Evolutionary conservation across 1,139 yeast species (phyloP).

Genomic region (Candida glucosophila): DNA sequence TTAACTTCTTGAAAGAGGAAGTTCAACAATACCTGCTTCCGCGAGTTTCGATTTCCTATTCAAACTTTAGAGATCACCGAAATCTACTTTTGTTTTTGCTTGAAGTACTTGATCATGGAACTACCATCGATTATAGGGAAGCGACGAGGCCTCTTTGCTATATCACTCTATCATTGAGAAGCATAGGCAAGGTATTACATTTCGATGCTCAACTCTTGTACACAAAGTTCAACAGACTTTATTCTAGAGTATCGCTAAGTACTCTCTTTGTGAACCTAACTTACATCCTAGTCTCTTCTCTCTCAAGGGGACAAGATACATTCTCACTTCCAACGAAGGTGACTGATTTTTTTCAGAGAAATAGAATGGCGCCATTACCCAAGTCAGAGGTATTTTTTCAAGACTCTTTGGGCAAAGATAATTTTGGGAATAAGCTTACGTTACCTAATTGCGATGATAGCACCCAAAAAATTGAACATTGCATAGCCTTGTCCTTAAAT

Average conservation of each 20-base stretch:
- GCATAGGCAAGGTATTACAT: constrained; percentile 1
- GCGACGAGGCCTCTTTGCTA: constrained; percentile 4
- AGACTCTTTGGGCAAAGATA: no score
- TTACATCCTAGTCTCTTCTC: no score
- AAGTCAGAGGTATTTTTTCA: constrained; percentile 13
- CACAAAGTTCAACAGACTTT: constrained; percentile 13
- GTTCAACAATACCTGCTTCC: no score
- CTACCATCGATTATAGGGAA: constrained; percentile 6
- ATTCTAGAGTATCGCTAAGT: constrained; percentile 17
- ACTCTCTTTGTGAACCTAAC: constrained; percentile 11
- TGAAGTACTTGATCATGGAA: constrained; percentile 20
- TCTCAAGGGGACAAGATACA: no score
- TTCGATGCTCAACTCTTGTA: constrained; percentile 11
- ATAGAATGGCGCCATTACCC: constrained; percentile 22
- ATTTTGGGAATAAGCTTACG: no score
- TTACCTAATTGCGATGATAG: no score
- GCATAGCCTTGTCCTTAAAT: constrained; percentile 7
- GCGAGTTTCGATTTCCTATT: no score
- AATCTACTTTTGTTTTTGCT: constrained; percentile 14
- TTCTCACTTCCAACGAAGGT: constrained; percentile 14
- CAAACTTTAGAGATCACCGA: no score
- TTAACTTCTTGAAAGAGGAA: no score
- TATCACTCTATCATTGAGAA: constrained; percentile 5
- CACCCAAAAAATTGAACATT: constrained; percentile 4
- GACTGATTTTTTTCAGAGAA: constrained; percentile 8